These are phyloP conservation scores for Cicer cuneatum DNA, from an alignment of 306 rosid species.

Conservation along the genomic window DNA sequence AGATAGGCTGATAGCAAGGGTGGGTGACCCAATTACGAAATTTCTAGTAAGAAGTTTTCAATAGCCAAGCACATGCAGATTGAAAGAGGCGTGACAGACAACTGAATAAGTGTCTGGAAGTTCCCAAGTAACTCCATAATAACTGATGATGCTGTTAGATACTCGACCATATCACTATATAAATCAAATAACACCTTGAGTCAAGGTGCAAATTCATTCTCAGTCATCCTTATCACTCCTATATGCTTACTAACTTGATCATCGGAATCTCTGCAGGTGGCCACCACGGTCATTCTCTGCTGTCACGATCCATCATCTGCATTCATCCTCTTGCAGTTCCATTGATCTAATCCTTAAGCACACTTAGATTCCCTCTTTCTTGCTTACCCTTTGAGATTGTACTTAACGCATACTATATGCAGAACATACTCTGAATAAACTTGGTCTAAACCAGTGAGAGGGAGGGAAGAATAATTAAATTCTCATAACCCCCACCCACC, in stretches of 20 bases:
- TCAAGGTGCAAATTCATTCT: background rate
- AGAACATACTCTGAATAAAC: background rate
- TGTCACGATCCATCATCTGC: no score
- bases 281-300: no score
- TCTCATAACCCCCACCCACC: background rate
- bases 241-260: background rate
- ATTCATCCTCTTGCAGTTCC: no score
- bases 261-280: no score
- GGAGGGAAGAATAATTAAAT: slow-evolving; percentile 6
- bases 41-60: background rate
- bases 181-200: background rate
- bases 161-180: background rate
- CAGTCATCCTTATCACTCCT: background rate
- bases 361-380: no score
- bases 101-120: background rate
- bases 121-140: background rate
- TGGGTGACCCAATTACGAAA: background rate
- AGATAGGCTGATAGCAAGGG: background rate
- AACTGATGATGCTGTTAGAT: background rate
- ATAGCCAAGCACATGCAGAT: background rate
- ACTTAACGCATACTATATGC: background rate
- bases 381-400: no score
- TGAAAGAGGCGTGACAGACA: background rate
- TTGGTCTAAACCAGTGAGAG: background rate
- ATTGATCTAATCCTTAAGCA: no score